phyloP scores from a whole-genome alignment of 257 asterid species.

The Solanum paucissectum region DNA sequence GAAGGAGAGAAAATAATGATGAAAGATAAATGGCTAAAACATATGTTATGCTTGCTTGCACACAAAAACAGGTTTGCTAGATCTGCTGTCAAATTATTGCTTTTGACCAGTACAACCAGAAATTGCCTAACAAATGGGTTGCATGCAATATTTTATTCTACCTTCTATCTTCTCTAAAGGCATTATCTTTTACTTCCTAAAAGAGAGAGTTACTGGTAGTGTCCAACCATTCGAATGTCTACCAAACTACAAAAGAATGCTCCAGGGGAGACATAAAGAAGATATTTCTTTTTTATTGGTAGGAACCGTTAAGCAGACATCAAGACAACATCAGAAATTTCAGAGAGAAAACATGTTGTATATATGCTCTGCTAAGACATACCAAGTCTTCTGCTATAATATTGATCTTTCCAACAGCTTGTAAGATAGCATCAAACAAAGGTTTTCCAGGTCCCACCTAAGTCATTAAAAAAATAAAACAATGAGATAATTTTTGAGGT shows the following conservation, averaged over 20 bases:
- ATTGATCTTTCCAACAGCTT: conserved; percentile 74
- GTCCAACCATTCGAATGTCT: neutral
- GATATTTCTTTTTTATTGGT: neutral
- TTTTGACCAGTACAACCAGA: neutral
- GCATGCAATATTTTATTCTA: neutral
- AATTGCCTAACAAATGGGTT: neutral
- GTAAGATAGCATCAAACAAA: conserved; percentile 66
- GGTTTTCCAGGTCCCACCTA: conserved; percentile 95
- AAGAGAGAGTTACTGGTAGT: neutral
- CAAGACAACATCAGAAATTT: neutral
- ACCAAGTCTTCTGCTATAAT: conserved; percentile 98
- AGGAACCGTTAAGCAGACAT: neutral
- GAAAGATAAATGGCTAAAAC: neutral
- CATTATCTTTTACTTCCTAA: neutral
- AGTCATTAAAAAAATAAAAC: conserved; percentile 23
- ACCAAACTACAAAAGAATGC: neutral
- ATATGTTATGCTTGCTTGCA: neutral
- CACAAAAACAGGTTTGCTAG: neutral
- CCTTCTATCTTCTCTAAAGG: neutral
- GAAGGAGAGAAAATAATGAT: neutral
- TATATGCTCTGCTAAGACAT: conserved; percentile 7
- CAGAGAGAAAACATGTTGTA: neutral
- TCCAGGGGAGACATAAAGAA: neutral
- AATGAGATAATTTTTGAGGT: conserved; percentile 8
- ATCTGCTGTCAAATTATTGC: neutral